A percentile compares a stretch with the other conserved stretches of the same genome.
These are phyloP conservation scores for Macrotyloma uniflorum DNA, from an alignment of 306 rosid genomes.

Conservation along the genomic window DNA sequence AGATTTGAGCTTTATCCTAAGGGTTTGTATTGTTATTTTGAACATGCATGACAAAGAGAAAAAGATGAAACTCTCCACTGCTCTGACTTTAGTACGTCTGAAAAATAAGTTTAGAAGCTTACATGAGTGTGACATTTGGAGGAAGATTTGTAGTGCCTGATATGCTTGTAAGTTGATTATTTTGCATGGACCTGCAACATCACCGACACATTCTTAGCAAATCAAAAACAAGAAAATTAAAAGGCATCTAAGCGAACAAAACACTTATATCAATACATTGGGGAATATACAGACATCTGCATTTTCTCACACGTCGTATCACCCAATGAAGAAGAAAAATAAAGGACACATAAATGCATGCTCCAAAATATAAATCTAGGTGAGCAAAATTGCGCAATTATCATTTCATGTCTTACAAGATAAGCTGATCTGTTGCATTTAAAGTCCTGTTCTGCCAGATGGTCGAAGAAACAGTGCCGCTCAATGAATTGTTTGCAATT, in stretches of 20 bases:
- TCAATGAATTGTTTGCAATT: conserved; percentile 71
- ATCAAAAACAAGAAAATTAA: neutral
- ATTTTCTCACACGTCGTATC: neutral
- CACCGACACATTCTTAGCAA: conserved; percentile 33
- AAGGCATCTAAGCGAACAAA: conserved; percentile 1
- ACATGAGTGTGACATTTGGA: conserved; percentile 74
- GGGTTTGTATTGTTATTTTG: neutral
- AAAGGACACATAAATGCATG: neutral
- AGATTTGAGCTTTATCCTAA: neutral
- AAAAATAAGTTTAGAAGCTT: conserved; percentile 45
- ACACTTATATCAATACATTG: conserved; percentile 1
- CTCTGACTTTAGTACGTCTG: neutral
- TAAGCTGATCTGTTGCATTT: conserved; percentile 44
- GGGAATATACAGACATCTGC: neutral
- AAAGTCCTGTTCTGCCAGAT: conserved; percentile 67
- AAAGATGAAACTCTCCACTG: neutral
- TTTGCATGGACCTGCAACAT: conserved; percentile 73
- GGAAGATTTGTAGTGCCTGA: conserved; percentile 60
- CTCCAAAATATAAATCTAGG: conserved; percentile 1
- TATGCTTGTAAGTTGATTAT: conserved; percentile 61
- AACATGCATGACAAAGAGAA: conserved; percentile 13
- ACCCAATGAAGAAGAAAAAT: neutral
- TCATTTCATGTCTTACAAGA: conserved; percentile 60
- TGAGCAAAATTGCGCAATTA: neutral
- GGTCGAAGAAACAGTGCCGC: conserved; percentile 63